Evolutionary conservation across 2,329 filamentous ascomycete species (phyloP), one percentile per base, ranked within the genome.

Genomic region (Emmonsia crescens): DNA sequence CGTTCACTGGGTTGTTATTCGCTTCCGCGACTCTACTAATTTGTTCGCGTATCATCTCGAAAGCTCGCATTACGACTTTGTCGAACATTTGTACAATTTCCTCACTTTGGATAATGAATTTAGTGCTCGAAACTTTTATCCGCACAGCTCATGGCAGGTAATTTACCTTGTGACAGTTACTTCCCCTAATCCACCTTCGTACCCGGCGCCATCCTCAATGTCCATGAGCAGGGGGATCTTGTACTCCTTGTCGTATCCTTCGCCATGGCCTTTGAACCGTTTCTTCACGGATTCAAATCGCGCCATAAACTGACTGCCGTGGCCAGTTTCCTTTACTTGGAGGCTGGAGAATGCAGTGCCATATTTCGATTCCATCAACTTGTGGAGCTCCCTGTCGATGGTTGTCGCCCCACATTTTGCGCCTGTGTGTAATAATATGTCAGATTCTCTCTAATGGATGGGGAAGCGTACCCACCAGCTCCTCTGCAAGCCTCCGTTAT

Each of bases 241-340:
- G 31, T 62, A 38, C 5, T 36, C n/a, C 8, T 56, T 46, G 4
- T 2, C 9, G 12, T 54, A 24, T 14, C 12, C 24, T 14, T 9
- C 5, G 8, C 57, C 57, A 31, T 33, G n/a, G 19, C 62, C 62
- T 33, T 57, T 62, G 57, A 72, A 73, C 3, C 60, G 57, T 8
- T 57, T 61, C 36, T 73, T 73, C 14, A 63, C 27, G 0, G 44
- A 29, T 56, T 73, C 71, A 29, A 71, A 73, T 0, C 65, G 61
- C 21, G 64, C 61, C 70, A 72, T 73, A 62, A 73, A 70, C 14
- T 57, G 16, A n/a, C 67, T 69, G 1, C 68, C 68, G 3, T 65
- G 62, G 1, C 66, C 66, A 9, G 60, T 68, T 54, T 66, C 65
- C 44, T 65, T 59, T 0, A 56, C 24, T 29, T 58, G 31, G 31